Base-by-base conservation (phyloP, 805 yeast genomes). In the baker's yeast (Saccharomyces cerevisiae) region DNA sequence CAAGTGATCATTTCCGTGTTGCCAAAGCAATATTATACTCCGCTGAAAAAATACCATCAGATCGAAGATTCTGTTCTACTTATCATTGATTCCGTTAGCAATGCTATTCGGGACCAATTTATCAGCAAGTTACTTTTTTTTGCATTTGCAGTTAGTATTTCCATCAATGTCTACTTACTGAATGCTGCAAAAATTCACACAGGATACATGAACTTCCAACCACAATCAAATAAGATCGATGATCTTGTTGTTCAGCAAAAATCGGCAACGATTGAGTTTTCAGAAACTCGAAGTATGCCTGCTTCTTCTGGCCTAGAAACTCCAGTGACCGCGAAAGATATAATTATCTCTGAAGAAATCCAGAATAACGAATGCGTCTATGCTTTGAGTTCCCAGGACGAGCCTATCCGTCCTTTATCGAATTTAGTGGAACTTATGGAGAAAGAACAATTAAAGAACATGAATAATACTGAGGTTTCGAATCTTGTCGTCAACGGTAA, bases 81-180 rank as follows among this genome's bases (percentile, higher is more conserved):
- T 2, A 56, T 80, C 17, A 71, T 85, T 50, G 81, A 79, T 46
- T 76, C 75, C 50, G 69, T 90, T 57, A 83, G 89, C 56, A 67
- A 66, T 54, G 87, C 91, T 21, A 85, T 91, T 53, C 81, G 86
- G 62, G 97, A 91, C 69, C 86, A 84, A 53, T 74, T 89, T 57
- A 79, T 90, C 60, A 83, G 94, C 57, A 91, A 91, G 68, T 80
- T 84, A 58, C 76, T 90, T 51, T 79, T 91, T 48, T 76, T 87
- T 57, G 83, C 82, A 10, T 81, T 91, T 56, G 83, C 86, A 27
- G 73, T 88, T 59, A 87, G 96, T 59, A 79, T 89, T 53, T 83
- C 86, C 5, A 83, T 88, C 59, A 94, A 94, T 68, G 82, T 87
- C 51, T 92, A 91, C 70, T 77, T 94, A 60, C 79, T 92, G 68